These are phyloP conservation scores for Cynanchum wilfordii DNA, from an alignment of 257 asterid species.

Conservation along the genomic window DNA sequence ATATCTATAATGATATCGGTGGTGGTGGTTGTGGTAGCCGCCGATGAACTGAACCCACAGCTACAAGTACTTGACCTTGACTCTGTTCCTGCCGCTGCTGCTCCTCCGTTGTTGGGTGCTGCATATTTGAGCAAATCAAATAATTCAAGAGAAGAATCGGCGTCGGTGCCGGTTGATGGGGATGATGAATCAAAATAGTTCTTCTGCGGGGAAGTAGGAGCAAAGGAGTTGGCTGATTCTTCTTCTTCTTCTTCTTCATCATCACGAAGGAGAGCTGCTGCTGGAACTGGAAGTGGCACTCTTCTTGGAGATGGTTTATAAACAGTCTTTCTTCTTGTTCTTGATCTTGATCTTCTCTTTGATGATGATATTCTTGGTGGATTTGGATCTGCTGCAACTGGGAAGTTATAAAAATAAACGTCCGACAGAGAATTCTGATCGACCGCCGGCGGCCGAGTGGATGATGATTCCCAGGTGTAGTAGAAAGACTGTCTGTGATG, in stretches of 20 bases:
- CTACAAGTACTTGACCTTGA: constrained; percentile 38
- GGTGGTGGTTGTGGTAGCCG: constrained; percentile 19
- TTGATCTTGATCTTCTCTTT: constrained; percentile 42
- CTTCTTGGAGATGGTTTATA: constrained; percentile 68
- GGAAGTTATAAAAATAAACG: constrained; percentile 18
- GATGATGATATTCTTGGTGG: constrained; percentile 51
- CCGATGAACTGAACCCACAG: constrained; percentile 38
- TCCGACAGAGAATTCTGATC: constrained; percentile 23
- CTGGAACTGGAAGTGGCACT: constrained; percentile 14
- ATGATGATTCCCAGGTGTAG: constrained; percentile 33
- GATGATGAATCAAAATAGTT: constrained; percentile 12
- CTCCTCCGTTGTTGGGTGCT: constrained; percentile 13
- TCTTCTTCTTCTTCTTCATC: neutral
- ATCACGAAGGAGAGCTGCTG: neutral
- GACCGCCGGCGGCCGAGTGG: neutral
- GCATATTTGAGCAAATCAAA: constrained; percentile 33
- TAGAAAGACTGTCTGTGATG: constrained; percentile 50
- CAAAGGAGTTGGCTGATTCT: neutral
- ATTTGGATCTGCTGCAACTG: constrained; percentile 21
- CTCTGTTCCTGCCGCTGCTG: constrained; percentile 19
- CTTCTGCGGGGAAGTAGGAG: neutral
- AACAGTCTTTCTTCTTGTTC: constrained; percentile 48
- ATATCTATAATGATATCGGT: constrained; percentile 58
- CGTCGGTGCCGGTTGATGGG: too few species aligned
- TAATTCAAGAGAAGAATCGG: constrained; percentile 26